Conservation (phyloP, 345 rosid species). For the Erysimum cheiranthoides region DNA sequence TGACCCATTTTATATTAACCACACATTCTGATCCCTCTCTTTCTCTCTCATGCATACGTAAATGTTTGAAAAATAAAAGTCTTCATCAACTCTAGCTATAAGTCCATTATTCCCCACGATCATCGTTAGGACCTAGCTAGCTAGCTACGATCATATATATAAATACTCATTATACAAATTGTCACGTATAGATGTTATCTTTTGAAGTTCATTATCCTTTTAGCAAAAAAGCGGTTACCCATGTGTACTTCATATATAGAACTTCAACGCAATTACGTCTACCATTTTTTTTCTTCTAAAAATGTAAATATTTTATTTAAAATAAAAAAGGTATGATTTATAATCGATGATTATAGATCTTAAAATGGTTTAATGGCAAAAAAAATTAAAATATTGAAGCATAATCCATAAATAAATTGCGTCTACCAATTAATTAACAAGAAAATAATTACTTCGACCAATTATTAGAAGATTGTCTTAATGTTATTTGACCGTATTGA, state of each 20-base stretch:
- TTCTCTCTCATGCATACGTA: constrained; percentile 24
- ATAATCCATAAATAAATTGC: too few species aligned
- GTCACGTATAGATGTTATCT: constrained; percentile 14
- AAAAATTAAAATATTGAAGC: too few species aligned
- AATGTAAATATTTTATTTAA: too few species aligned
- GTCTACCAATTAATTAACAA: too few species aligned
- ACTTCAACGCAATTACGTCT: too few species aligned
- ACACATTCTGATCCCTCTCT: constrained; percentile 9
- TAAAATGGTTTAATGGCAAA: too few species aligned
- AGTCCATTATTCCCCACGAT: constrained; percentile 32
- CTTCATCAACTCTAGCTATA: constrained; percentile 35
- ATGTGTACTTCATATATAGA: too few species aligned
- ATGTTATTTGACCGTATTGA: not conserved
- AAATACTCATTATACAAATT: not conserved
- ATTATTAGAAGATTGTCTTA: not conserved
- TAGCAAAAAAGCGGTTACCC: constrained; percentile 15
- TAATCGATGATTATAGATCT: too few species aligned
- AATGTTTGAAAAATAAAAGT: constrained; percentile 20
- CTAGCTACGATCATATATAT: constrained; percentile 17
- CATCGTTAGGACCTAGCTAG: constrained; percentile 35
- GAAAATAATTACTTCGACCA: too few species aligned
- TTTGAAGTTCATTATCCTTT: constrained; percentile 30
- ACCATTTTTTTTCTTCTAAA: too few species aligned
- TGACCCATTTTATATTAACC: constrained; percentile 40
- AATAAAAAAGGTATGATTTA: too few species aligned